Conservation (phyloP, 176 grass and related monocot genomes). For the Rhynchospora pubera region DNA sequence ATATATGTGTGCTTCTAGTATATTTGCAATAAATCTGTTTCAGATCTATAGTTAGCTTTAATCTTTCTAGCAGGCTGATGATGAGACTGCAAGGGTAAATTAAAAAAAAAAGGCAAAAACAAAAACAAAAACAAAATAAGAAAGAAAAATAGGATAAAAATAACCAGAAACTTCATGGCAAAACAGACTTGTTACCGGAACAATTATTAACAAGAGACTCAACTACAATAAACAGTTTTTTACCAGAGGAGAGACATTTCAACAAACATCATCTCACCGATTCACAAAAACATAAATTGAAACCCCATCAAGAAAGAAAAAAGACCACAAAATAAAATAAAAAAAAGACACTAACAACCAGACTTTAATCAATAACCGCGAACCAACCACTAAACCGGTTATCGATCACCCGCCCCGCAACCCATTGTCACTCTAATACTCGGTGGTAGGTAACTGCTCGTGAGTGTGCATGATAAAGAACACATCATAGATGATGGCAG, state of each 20-base stretch:
- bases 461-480: conserved; percentile 71
- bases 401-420: background rate
- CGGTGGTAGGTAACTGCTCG: conserved; percentile 66
- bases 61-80: background rate
- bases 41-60: no score
- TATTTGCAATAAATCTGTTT: no score
- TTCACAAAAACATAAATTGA: conserved; percentile 15
- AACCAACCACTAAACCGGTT: background rate
- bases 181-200: background rate
- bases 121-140: background rate
- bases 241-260: background rate
- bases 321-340: background rate
- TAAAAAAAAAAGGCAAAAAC: background rate
- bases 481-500: conserved; percentile 66
- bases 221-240: conserved; percentile 9
- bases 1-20: no score
- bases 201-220: conserved; percentile 15
- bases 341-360: conserved; percentile 7
- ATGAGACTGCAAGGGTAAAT: background rate
- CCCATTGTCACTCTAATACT: conserved; percentile 35
- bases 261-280: conserved; percentile 12
- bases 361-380: background rate
- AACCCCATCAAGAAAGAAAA: background rate
- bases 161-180: background rate
- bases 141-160: background rate